phyloP scores from a whole-genome alignment of 768 basidiomycete genomes.

The Omphalotus guepiniiformis region DNA sequence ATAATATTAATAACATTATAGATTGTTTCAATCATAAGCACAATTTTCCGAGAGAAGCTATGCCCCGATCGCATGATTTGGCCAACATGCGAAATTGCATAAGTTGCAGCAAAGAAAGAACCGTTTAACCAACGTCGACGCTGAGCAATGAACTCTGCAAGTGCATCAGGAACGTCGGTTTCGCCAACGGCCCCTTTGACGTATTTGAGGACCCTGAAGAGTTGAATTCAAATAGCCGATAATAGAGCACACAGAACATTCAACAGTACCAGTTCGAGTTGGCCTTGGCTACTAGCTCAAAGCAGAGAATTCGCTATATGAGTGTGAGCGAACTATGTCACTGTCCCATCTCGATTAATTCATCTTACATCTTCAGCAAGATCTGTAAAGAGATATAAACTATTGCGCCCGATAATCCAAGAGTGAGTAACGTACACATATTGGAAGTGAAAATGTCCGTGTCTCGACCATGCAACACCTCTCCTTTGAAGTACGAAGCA shows the following conservation, averaged over 20 bases:
- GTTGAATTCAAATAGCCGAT: constrained; percentile 8
- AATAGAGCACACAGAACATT: background rate
- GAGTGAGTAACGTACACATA: constrained; percentile 66
- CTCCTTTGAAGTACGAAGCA: constrained; percentile 97
- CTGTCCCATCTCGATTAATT: background rate
- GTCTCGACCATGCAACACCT: constrained; percentile 76
- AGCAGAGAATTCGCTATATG: constrained; percentile 74
- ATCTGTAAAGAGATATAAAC: constrained; percentile 39
- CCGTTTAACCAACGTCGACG: constrained; percentile 89
- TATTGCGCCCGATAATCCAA: background rate
- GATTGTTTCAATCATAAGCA: constrained; percentile 74
- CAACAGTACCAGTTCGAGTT: constrained; percentile 78
- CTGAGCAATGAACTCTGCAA: constrained; percentile 93
- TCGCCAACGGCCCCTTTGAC: constrained; percentile 91
- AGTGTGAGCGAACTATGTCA: constrained; percentile 16
- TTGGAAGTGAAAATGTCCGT: constrained; percentile 95
- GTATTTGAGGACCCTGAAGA: constrained; percentile 87
- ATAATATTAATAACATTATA: constrained; percentile 86
- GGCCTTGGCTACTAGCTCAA: constrained; percentile 72
- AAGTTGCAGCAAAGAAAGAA: constrained; percentile 92
- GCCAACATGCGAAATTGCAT: constrained; percentile 84
- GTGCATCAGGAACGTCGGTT: constrained; percentile 89
- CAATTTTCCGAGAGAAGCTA: constrained; percentile 65
- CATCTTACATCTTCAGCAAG: constrained; percentile 79
- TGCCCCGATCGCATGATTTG: constrained; percentile 83